Conservation (phyloP, 768 basidiomycete genomes). For the Cyathus striatus region DNA sequence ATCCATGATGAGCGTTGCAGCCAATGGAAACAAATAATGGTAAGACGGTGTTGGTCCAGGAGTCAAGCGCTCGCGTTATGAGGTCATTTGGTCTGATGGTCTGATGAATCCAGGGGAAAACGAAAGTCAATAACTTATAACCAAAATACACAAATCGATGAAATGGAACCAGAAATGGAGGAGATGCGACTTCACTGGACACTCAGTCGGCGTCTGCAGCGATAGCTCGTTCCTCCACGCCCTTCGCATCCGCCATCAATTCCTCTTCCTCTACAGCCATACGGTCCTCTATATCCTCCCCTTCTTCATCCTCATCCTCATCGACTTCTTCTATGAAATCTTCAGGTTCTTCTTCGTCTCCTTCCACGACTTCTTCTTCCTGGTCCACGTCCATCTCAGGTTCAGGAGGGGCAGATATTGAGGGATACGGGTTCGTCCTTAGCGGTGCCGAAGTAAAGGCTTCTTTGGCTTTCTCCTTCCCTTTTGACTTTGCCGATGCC, state of each 20-base stretch:
- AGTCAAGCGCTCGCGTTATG: too few relatives aligned
- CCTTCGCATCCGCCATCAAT: slow-evolving; percentile 28
- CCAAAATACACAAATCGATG: too few relatives aligned
- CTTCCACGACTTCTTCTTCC: slow-evolving; percentile 22
- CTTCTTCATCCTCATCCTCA: slow-evolving; percentile 33
- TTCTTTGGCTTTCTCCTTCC: slow-evolving; percentile 29
- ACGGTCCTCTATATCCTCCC: slow-evolving; percentile 34
- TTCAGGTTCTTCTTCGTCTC: slow-evolving; percentile 29
- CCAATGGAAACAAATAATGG: too few relatives aligned
- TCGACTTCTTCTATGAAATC: slow-evolving; percentile 32
- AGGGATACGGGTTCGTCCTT: slow-evolving; percentile 21
- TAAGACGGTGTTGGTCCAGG: too few relatives aligned
- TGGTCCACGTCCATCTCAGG: slow-evolving; percentile 27
- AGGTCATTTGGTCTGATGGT: too few relatives aligned
- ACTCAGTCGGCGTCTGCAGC: slow-evolving; percentile 4
- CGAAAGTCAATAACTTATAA: too few relatives aligned
- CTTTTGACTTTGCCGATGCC: slow-evolving; percentile 23
- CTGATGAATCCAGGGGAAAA: too few relatives aligned
- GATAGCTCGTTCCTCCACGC: slow-evolving; percentile 25
- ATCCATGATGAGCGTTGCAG: too few relatives aligned
- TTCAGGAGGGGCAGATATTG: slow-evolving; percentile 19
- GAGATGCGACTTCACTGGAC: too few relatives aligned
- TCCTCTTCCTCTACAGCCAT: slow-evolving; percentile 43
- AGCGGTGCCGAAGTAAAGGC: slow-evolving; percentile 26
- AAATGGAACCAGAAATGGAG: too few relatives aligned